These are phyloP conservation scores for Raphanus raphanistrum DNA, from an alignment of 345 rosid genomes.

Conservation along the genomic window DNA sequence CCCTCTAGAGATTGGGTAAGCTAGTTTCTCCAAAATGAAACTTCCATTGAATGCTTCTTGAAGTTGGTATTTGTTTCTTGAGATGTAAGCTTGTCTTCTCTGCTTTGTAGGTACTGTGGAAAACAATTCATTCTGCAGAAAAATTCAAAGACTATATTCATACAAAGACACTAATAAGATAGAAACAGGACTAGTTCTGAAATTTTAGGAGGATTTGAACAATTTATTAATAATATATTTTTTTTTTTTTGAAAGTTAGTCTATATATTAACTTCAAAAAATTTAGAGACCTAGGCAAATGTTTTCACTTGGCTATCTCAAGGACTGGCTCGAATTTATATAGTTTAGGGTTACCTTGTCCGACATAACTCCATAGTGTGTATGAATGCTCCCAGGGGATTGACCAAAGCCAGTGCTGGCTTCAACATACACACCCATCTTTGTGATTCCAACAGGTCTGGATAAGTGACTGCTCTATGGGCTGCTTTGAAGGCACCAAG, in stretches of 20 bases:
- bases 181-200: neutral
- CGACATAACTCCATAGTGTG: conserved; percentile 80
- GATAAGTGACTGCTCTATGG: conserved; percentile 68
- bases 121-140: conserved; percentile 41
- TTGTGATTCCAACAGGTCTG: conserved; percentile 94
- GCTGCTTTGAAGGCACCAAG: conserved; percentile 66
- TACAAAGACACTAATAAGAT: neutral
- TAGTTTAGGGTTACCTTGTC: conserved; percentile 60
- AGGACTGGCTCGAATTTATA: neutral
- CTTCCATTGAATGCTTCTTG: conserved; percentile 89
- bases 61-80: conserved; percentile 58
- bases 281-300: neutral
- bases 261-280: neutral
- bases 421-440: conserved; percentile 86
- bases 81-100: conserved; percentile 61
- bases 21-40: conserved; percentile 86
- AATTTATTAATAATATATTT: neutral
- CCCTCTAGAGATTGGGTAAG: conserved; percentile 69
- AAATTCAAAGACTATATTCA: conserved; percentile 14
- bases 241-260: too few species aligned
- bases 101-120: conserved; percentile 72
- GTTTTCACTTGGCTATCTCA: neutral
- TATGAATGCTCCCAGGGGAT: conserved; percentile 64
- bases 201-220: neutral
- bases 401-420: conserved; percentile 92